Conservation (phyloP, 331 rosid species). For the Pyrus hybrid region DNA sequence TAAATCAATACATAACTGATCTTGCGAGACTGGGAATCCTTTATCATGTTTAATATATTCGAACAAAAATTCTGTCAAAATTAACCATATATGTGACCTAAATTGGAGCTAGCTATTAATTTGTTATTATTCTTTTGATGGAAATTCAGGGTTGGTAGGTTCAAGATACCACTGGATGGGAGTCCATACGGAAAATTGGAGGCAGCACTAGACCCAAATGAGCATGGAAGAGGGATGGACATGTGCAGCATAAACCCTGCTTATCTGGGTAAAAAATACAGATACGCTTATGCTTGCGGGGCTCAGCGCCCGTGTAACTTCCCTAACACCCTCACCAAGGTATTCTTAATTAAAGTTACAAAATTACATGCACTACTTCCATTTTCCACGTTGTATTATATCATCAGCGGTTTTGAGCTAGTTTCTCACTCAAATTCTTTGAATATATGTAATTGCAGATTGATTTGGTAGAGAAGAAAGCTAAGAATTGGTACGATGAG, state of each 20-base stretch:
- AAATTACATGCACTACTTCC: neutral
- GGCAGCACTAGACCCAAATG: too few relatives aligned
- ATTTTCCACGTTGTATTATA: neutral
- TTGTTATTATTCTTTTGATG: neutral
- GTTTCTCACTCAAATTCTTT: too few relatives aligned
- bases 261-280: constrained; percentile 58
- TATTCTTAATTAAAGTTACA: neutral
- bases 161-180: constrained; percentile 76
- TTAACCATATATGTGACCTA: neutral
- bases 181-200: constrained; percentile 61
- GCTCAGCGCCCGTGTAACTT: constrained; percentile 92
- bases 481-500: constrained; percentile 72
- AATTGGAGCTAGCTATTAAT: neutral
- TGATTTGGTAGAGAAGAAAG: constrained; percentile 55
- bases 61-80: too few relatives aligned
- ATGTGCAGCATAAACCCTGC: constrained; percentile 93
- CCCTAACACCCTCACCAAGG: constrained; percentile 96
- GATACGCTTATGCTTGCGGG: constrained; percentile 94
- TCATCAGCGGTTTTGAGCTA: neutral
- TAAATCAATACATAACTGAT: too few relatives aligned
- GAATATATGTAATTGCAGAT: constrained; percentile 28
- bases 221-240: constrained; percentile 92
- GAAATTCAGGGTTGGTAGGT: constrained; percentile 69
- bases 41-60: too few relatives aligned
- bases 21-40: neutral